Evolutionary conservation across 169 alveolate species (phyloP).

Genomic region (Eimeria maxima): DNA sequence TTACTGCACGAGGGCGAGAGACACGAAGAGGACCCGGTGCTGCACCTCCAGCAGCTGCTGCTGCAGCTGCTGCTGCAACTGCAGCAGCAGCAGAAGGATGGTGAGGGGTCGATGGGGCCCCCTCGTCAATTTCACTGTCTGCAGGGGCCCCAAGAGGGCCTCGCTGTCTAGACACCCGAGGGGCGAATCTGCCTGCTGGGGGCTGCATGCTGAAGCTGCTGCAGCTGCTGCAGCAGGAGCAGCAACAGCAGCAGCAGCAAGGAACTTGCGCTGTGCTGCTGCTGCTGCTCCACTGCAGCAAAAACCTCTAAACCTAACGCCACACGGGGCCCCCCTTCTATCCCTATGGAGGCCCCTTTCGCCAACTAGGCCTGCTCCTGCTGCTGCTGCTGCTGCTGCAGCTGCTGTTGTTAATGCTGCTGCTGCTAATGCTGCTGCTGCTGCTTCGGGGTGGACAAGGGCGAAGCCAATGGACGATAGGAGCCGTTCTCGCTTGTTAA

Average conservation of each 20-base stretch:
- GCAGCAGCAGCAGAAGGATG: not conserved
- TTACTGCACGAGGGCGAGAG: not conserved
- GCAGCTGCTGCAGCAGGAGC: no score
- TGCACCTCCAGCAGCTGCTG: slow-evolving; percentile 23
- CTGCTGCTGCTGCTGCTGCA: no score
- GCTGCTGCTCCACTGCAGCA: not conserved
- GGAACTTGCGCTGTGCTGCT: no score
- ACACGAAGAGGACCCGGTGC: slow-evolving; percentile 9
- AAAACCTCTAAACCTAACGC: no score
- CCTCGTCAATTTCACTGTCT: not conserved
- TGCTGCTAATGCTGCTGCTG: no score
- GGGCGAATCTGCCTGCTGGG: slow-evolving; percentile 22
- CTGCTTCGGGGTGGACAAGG: no score
- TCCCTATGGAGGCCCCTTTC: no score
- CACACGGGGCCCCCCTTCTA: no score
- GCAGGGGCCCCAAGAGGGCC: not conserved
- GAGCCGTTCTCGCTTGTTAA: no score
- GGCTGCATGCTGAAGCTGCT: slow-evolving; percentile 5
- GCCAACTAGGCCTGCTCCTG: no score
- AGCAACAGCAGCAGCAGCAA: not conserved
- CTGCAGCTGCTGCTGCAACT: slow-evolving; percentile 4
- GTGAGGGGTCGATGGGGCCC: not conserved
- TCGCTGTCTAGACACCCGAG: not conserved
- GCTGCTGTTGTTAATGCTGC: no score
- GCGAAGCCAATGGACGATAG: no score